Base-by-base conservation (phyloP, 2,329 filamentous ascomycete species). In the Capronia americana region DNA sequence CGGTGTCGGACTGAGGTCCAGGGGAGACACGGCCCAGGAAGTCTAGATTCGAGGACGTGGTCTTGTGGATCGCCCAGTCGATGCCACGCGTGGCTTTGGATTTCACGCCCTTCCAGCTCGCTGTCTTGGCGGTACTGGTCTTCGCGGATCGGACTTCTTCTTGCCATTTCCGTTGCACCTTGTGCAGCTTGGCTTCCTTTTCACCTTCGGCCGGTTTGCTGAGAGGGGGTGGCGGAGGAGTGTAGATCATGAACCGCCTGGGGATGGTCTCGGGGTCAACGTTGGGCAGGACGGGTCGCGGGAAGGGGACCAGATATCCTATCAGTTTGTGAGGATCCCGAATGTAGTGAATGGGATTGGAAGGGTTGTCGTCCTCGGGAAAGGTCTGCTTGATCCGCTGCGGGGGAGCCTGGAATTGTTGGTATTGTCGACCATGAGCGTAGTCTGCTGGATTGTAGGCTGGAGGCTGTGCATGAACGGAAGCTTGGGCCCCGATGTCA, bases 121-220 rank as follows among this genome's bases (percentile, higher is more conserved):
- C 74, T 0, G 73, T 76, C 51, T 80, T 79, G n/a, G 76, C 78
- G 28, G 78, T 75, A 65, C 72, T 77, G 20, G 77, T 75, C 62
- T 81, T 81, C 2, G 80, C 80, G 44, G 75, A 75, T 4, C 80
- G 77, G 11, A 82, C 78, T 70, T 82, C 79, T 62, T 80, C 76
- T 70, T 81, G 78, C 80, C 80, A 82, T 73, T 79, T 79, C 6
- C 80, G 74, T 70, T 80, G 79, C 23, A 80, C 73, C 66, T 81
- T 81, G 70, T 81, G 80, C 50, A 78, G 65, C 30, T 77, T 77
- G 54, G 68, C 75, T 69, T 82, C 80, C 64, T 81, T 82, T 53
- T 79, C 76, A 50, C 79, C 80, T 38, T 78, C 75, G 17, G 72
- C 73, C 0, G 80, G 80, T 60, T 77, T 78, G 12, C 73, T 71